Conservation (phyloP, 2,329 filamentous ascomycete genomes). For the Trichoderma sp. region DNA sequence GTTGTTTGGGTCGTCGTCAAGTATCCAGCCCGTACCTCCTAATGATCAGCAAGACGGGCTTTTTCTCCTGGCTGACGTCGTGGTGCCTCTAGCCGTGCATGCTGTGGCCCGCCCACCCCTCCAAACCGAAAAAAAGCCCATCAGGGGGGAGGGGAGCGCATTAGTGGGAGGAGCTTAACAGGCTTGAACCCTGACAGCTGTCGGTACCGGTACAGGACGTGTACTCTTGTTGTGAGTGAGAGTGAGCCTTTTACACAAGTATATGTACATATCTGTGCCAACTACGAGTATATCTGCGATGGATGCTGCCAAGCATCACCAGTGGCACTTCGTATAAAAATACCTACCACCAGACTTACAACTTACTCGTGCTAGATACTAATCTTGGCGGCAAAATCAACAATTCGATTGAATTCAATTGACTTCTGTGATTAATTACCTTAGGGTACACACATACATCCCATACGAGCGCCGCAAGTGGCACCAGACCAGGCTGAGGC, state of each 20-base stretch:
- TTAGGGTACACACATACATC: neutral
- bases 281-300: neutral
- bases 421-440: neutral
- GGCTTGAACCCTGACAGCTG: neutral
- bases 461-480: neutral
- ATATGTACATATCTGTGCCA: neutral
- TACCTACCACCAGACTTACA: neutral
- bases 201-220: neutral
- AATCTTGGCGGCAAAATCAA: neutral
- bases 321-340: neutral
- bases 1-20: neutral
- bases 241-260: neutral
- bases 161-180: slow-evolving; percentile 3
- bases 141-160: slow-evolving; percentile 1
- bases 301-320: neutral
- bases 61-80: slow-evolving; percentile 18
- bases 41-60: neutral
- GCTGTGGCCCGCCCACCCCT: slow-evolving; percentile 4
- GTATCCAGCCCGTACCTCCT: neutral
- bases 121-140: neutral
- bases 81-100: slow-evolving; percentile 2
- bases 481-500: neutral
- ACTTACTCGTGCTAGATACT: neutral
- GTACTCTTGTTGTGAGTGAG: neutral
- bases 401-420: neutral